Base-by-base conservation (phyloP, 805 yeast genomes). In the Candida boidinii region DNA sequence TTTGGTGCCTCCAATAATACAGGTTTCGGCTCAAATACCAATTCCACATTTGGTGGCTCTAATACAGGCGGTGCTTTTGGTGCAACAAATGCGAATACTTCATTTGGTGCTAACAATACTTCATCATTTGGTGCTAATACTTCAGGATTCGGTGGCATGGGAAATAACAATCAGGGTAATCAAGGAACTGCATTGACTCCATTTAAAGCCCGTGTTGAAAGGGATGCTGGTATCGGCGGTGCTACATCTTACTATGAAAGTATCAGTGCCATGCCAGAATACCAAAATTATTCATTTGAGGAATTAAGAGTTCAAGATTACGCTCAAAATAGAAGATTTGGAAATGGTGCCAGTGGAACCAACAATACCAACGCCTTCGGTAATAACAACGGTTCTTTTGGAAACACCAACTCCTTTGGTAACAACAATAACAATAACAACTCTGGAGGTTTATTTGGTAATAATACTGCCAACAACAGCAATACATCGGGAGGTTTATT, bases 241-340 rank as follows among this genome's bases (percentile, higher is more conserved):
- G 3, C 9, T 5, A 62, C 66, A 15, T 77, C 75, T 35, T 58
- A 66, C 31, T 88, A 66, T 58, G 85, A 90, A 56, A 76, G 76
- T 45, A 80, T 92, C 39, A 64, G 83, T 9, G 72, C 84, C 28
- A 88, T 92, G 96, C 95, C 94, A 5, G 95, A 86, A 55, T 92
- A 90, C 53, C 70, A 70, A 45, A 76, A 77, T 45, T 83, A 57
- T 46, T 83, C 95, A 0, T 72, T 78, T 49, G 96, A 87, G 55
- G 98, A 92, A 53, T 70, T 92, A 56, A 73, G 99, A 51, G 63
- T 71, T 45, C 90, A 81, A 54, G 99, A 92, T 59, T 92, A 92
- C 53, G 74, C 76, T 45, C 82, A 76, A 42, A 74, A 73, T 34
- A 68, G 92, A 49, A 68, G 74, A 39, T 74, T 42, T 41, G 88